Evolutionary conservation across 208 protist species (phyloP), one percentile per base, ranked within the genome.

Genomic region (Histomonas meleagridis): DNA sequence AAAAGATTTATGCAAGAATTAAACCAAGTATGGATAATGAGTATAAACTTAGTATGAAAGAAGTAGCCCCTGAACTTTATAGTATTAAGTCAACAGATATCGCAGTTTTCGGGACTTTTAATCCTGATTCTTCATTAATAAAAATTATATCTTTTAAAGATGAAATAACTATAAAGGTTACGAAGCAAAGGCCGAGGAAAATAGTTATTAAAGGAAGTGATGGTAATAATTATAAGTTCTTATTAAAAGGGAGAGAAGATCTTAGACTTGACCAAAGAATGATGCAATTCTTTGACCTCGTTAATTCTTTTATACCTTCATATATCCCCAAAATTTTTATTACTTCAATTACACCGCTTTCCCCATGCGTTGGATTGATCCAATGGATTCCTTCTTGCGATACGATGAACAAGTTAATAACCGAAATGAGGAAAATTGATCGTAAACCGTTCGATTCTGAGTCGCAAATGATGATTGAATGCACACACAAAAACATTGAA

Each of bases 171-270:
- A 55, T 86, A 10, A 51, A 51, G 46, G n/a, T n/a, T n/a, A n/a
- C 46, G 0, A 91, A 91, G 32, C 49, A 60, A 53, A 0, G 86
- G 14, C 86, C 86, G 28, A 91, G 69, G 35, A 65, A 43, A 48
- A 38, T 91, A 1, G 55, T 53, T 32, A 69, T 91, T 48, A 43
- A 69, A 5, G 86, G 86, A 9, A 46, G 14, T 21, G 40, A 91
- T 91, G 86, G 86, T 32, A 26, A 43, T 28, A 38, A 91, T 48
- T 91, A 69, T 69, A 49, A 43, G 55, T 91, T 69, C 46, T 32
- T 91, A 43, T 38, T 91, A 2, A 91, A 91, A 69, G 49, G 53
- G 9, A 48, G 53, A 18, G 86, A 91, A 32, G 86, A 91, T 32
- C 23, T 91, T 10, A 49, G 55, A 32, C 26, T 91, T 0, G 86